Base-by-base conservation (phyloP, 345 rosid species). In the Euphorbia tirucalli region DNA sequence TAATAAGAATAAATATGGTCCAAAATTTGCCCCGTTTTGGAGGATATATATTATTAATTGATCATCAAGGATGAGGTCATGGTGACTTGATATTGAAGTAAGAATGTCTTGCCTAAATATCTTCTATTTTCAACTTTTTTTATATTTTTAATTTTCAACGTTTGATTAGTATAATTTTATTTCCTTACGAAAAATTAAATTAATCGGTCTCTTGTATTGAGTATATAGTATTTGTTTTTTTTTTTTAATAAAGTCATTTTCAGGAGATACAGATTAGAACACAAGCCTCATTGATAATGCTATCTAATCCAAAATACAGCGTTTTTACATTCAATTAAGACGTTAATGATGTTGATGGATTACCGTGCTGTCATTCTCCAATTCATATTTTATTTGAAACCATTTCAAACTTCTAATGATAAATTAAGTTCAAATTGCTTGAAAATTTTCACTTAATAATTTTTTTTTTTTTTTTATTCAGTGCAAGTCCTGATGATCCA, bases 31-130 rank as follows among this genome's bases (percentile, higher is more conserved):
- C 25, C 24, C 57, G 19, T 19, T 21, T 52, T 1, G 1, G 10
- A 3, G n/a, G n/a, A n/a, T n/a, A n/a, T n/a, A 52, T 52, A 18
- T 18, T 10, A 19, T 35, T 37, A 62, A 41, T 22, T 22, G 3
- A 35, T 35, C 43, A 18, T 60, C 22, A 39, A 21, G 46, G 52
- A 30, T 75, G 83, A 79, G 74, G 67, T 79, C 77, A 82, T 71
- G 54, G 73, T 65, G 77, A 76, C 73, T 28, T 13, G 27, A 15
- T 6, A 66, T 22, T 75, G 79, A 81, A 77, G 79, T 79, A 73
- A 80, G 75, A 69, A 11, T 54, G 3, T 35, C 7, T 35, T 35
- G 3, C 3, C 7, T 35, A 35, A 7, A 35, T 35, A n/a, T n/a
- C n/a, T n/a, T n/a, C n/a, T n/a, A n/a, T 35, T 35, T 35, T 35